Evolutionary conservation across 139 green algal species (phyloP), one percentile per base, ranked within the genome.

Genomic region (Coelastrella sp.): DNA sequence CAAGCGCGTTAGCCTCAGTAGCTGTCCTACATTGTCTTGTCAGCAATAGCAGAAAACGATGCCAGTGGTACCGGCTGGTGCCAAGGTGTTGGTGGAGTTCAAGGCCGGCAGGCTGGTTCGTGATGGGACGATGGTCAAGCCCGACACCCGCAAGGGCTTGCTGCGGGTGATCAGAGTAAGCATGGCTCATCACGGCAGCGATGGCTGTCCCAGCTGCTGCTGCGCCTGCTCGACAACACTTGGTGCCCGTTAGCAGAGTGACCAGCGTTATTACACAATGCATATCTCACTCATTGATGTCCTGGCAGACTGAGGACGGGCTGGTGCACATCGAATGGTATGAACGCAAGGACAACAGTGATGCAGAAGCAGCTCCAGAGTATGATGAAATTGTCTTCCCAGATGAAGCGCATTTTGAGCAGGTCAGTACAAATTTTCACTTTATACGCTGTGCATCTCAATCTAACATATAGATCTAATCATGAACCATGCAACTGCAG

Each of bases 371-470:
- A 0, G 72, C 87, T 11, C 68, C 85, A 3, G 91, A 93, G 50
- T 53, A 87, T 35, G 91, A 94, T 60, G 53, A 86, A 13, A 88
- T 94, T 8, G 76, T 94, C 23, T 93, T 95, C 30, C 91, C 91
- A 25, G 91, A 87, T 13, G 91, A 94, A 38, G 86, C 89, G 7
- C 57, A 23, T 19, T 94, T 95, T 59, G 62, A 87, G 40, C 91
- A 94, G 85, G 90, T 91, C 43, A 53, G 64, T 17, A 50, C 5
- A n/a, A 6, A 9, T n/a, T 27, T 64, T 64, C 1, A 2, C 45
- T 57, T 57, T 57, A 57, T n/a, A 11, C 23, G 19, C 13, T 32
- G 45, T 67, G 59, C 21, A 67, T 67, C n/a, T n/a, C n/a, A n/a
- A n/a, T n/a, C n/a, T n/a, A n/a, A n/a, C n/a, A n/a, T n/a, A n/a